A percentile compares a stretch with the other conserved stretches of the same genome.
Evolutionary conservation across 805 yeast genomes (phyloP).

Genomic region (Myxozyma vanderwaltii): DNA sequence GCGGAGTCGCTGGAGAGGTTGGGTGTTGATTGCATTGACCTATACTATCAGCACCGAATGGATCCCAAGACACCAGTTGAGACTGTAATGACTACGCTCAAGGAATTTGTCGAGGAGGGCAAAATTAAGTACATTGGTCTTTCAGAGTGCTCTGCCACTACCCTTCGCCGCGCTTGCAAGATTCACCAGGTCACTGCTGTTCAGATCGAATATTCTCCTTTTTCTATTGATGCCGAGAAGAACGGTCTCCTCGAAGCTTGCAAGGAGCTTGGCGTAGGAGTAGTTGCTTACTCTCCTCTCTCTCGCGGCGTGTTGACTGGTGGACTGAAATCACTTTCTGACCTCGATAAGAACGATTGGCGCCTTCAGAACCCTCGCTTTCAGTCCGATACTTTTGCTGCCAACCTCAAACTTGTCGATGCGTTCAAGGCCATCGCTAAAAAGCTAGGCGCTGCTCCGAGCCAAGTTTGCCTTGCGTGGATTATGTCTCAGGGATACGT

Average conservation of each 20-base stretch:
- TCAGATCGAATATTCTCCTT: slow-evolving; percentile 78
- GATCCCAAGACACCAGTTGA: slow-evolving; percentile 60
- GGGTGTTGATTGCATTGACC: slow-evolving; percentile 45
- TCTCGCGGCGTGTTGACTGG: slow-evolving; percentile 81
- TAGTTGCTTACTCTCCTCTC: slow-evolving; percentile 82
- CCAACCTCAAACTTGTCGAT: slow-evolving; percentile 55
- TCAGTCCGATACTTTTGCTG: slow-evolving; percentile 54
- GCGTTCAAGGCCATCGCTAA: slow-evolving; percentile 55
- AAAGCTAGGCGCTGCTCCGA: slow-evolving; percentile 51
- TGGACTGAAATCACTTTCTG: slow-evolving; percentile 48
- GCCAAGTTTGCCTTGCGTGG: slow-evolving; percentile 76
- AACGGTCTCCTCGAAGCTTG: slow-evolving; percentile 68
- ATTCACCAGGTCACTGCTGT: slow-evolving; percentile 63
- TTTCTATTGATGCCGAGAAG: slow-evolving; percentile 59
- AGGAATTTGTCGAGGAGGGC: slow-evolving; percentile 63
- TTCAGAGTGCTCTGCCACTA: slow-evolving; percentile 67
- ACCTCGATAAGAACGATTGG: slow-evolving; percentile 57
- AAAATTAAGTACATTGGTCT: slow-evolving; percentile 70
- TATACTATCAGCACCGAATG: slow-evolving; percentile 75
- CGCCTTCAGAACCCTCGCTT: slow-evolving; percentile 61
- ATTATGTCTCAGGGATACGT: slow-evolving; percentile 54
- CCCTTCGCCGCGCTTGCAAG: slow-evolving; percentile 60
- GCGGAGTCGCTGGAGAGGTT: slow-evolving; percentile 28
- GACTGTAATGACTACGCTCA: slow-evolving; percentile 57
- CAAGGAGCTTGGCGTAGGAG: slow-evolving; percentile 61